phyloP scores from a whole-genome alignment of 75 land plant species.

The Picea sitchensis region DNA sequence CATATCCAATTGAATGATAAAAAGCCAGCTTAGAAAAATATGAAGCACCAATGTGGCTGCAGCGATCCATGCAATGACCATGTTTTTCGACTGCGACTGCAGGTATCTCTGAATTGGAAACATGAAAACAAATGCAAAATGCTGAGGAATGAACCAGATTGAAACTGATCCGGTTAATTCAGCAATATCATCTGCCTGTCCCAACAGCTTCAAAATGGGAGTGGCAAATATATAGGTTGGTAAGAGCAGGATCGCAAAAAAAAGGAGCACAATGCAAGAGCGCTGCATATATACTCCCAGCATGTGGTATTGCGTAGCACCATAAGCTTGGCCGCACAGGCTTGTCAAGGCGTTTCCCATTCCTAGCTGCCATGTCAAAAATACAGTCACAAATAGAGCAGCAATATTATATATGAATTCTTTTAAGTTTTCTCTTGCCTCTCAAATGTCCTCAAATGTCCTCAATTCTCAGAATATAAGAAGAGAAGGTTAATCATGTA shows the following conservation, averaged over 20 bases:
- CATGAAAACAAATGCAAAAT: conserved; percentile 26
- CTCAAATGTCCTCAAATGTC: too few species aligned
- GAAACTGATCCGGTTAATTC: conserved; percentile 28
- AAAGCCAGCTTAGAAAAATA: conserved; percentile 39
- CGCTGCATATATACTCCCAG: conserved; percentile 69
- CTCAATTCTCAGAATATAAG: too few species aligned
- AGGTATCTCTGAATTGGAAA: conserved; percentile 42
- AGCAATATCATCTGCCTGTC: conserved; percentile 34
- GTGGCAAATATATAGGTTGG: conserved; percentile 49
- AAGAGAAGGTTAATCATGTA: too few species aligned
- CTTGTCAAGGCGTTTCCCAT: conserved; percentile 85
- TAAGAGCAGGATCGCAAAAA: conserved; percentile 26
- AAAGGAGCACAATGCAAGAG: conserved; percentile 50
- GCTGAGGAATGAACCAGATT: conserved; percentile 33
- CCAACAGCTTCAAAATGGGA: conserved; percentile 33
- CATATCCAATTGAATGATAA: conserved; percentile 23
- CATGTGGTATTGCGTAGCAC: conserved; percentile 52
- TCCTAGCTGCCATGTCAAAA: conserved; percentile 38
- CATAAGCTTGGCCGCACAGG: conserved; percentile 77
- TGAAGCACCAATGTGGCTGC: conserved; percentile 29
- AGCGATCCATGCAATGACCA: conserved; percentile 29
- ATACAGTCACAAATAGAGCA: too few species aligned
- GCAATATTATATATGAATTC: background rate
- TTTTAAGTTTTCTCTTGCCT: too few species aligned
- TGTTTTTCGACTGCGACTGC: conserved; percentile 46